Conservation (phyloP, 148 eudicot species). For the Nyssa sinensis region DNA sequence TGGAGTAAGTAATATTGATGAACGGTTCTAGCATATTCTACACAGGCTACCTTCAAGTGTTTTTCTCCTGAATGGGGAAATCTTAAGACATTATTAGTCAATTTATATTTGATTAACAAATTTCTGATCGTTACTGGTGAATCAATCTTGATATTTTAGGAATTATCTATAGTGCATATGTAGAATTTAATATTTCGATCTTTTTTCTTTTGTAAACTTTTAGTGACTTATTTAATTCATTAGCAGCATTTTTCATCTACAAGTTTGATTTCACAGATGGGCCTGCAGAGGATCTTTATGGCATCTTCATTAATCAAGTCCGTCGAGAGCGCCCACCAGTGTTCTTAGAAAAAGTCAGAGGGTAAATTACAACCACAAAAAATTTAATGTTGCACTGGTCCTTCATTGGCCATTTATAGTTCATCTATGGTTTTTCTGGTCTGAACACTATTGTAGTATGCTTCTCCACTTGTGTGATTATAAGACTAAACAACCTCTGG, state of each 20-base stretch:
- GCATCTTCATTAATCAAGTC: constrained; percentile 91
- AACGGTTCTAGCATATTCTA: too few relatives aligned
- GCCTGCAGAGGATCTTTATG: constrained; percentile 98
- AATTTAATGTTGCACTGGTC: constrained; percentile 1
- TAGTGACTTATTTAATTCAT: too few relatives aligned
- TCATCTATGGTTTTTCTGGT: background rate
- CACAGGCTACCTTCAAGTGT: too few relatives aligned
- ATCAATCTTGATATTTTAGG: background rate
- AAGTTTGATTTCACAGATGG: constrained; percentile 60
- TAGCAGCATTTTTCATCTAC: too few relatives aligned
- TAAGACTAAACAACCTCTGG: background rate
- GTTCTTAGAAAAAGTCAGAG: constrained; percentile 73
- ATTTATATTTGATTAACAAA: too few relatives aligned
- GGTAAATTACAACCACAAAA: constrained; percentile 49
- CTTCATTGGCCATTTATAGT: background rate
- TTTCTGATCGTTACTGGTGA: background rate
- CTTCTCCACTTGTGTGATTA: background rate
- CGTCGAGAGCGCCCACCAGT: constrained; percentile 91
- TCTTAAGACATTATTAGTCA: too few relatives aligned
- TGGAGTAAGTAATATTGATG: background rate
- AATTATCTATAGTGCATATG: background rate
- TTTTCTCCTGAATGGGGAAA: too few relatives aligned
- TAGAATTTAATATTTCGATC: too few relatives aligned
- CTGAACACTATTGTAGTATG: background rate
- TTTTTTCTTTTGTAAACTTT: background rate